Conservation (phyloP, 768 basidiomycete species). For the Artomyces pyxidatus region DNA sequence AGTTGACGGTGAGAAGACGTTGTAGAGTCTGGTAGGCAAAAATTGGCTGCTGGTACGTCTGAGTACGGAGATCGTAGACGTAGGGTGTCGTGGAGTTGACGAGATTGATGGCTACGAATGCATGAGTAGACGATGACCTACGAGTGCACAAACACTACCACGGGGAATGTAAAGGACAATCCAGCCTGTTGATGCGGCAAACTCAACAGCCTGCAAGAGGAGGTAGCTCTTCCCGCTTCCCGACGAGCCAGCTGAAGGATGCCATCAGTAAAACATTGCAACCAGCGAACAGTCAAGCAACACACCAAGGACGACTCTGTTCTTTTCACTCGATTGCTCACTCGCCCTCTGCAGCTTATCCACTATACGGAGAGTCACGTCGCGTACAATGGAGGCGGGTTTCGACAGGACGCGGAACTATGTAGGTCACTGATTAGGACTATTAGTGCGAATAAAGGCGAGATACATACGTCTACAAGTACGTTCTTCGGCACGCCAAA, state of each 20-base stretch:
- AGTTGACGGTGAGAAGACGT: slow-evolving; percentile 55
- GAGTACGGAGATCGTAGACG: slow-evolving; percentile 65
- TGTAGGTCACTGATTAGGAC: too few relatives aligned
- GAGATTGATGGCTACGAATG: slow-evolving; percentile 40
- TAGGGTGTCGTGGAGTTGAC: slow-evolving; percentile 73
- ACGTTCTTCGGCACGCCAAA: slow-evolving; percentile 8
- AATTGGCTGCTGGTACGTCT: slow-evolving; percentile 66
- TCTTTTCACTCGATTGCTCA: slow-evolving; percentile 39
- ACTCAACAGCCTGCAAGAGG: slow-evolving; percentile 68
- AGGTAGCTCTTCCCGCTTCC: slow-evolving; percentile 81
- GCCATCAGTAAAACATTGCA: too few relatives aligned
- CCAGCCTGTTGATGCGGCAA: slow-evolving; percentile 60
- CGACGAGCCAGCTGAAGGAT: slow-evolving; percentile 61
- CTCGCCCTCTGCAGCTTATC: slow-evolving; percentile 45
- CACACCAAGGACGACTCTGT: slow-evolving; percentile 60
- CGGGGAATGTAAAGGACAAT: slow-evolving; percentile 81
- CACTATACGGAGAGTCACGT: slow-evolving; percentile 50
- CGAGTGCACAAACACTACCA: slow-evolving; percentile 34
- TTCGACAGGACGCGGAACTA: slow-evolving; percentile 64
- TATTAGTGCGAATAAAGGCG: neutral
- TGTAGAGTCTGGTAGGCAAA: slow-evolving; percentile 58
- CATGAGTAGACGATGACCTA: neutral
- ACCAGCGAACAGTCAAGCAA: slow-evolving; percentile 12
- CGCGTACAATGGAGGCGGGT: slow-evolving; percentile 67
- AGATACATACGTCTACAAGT: slow-evolving; percentile 8